Evolutionary conservation across 345 rosid genomes (phyloP), one percentile per base, ranked within the genome.

Genomic region (Populus nigra): DNA sequence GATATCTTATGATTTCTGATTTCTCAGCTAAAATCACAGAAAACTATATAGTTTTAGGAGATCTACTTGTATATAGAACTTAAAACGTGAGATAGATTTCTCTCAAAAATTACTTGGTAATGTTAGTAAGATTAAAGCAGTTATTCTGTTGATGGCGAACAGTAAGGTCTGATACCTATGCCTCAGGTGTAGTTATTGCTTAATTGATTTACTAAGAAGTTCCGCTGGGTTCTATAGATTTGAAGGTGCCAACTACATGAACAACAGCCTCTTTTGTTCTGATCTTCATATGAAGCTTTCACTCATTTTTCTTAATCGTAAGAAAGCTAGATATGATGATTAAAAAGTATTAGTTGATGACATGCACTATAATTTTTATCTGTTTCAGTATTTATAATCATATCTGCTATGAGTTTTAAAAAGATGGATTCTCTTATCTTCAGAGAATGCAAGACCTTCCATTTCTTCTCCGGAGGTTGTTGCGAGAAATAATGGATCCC

Each of bases 361-460:
- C 5, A 18, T 38, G 5, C 11, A 2, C 35, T 4, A 0, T 10
- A 38, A 16, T 38, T 35, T 22, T 13, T 9, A 6, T 57, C 31
- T 22, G n/a, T 57, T 73, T 59, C 50, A 57, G 8, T 49, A 36
- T 57, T 38, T 38, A 71, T 18, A 20, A 57, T 59, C 35, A 53
- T 36, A 59, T n/a, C 43, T 76, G 29, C 4, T 80, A 6, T 39
- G n/a, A 12, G 49, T 23, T 61, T n/a, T 49, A n/a, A 45, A 62
- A 45, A 36, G 27, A 15, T 68, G 55, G 8, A 25, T 68, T 65
- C 27, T 55, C 38, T 80, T 36, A 5, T 9, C 36, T 67, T 33
- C 89, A 96, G 98, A 88, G 94, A 85, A 75, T 93, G 86, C 96
- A 82, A 88, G 99, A 96, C 82, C 98, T 96, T 81, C 98, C 99